Conservation (phyloP, 192 early-diverging fungal genomes). For the Coemansia sp. region DNA sequence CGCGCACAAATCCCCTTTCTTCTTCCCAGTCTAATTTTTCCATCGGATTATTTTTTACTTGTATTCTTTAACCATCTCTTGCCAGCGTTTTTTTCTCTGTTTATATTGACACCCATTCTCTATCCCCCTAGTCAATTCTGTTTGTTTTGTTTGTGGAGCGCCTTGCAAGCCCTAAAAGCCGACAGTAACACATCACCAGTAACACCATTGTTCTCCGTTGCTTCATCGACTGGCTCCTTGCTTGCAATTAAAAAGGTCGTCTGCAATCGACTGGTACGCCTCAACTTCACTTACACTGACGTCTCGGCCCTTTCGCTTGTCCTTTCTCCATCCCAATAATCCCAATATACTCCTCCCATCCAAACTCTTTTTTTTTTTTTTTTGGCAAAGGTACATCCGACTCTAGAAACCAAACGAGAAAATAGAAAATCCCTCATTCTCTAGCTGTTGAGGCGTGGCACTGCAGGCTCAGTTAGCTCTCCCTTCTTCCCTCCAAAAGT, state of each 20-base stretch:
- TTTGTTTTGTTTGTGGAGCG: slow-evolving; percentile 7
- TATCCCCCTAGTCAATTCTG: background rate
- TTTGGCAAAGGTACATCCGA: slow-evolving; percentile 2
- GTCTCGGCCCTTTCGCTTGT: background rate
- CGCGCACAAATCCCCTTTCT: slow-evolving; percentile 17
- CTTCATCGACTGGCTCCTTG: background rate
- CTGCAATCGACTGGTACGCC: slow-evolving; percentile 9
- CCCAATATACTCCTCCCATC: background rate
- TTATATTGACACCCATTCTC: slow-evolving; percentile 7
- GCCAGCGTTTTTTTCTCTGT: background rate
- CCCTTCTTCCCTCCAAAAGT: background rate
- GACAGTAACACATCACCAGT: slow-evolving; percentile 8
- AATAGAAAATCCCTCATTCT: background rate
- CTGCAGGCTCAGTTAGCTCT: slow-evolving; percentile 4
- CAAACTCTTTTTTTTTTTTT: background rate
- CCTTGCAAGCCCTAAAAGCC: slow-evolving; percentile 8
- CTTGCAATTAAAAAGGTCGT: slow-evolving; percentile 1
- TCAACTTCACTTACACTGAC: slow-evolving; percentile 3
- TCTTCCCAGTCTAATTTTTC: slow-evolving; percentile 17
- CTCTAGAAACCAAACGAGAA: background rate
- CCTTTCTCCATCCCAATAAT: background rate
- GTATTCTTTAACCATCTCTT: background rate
- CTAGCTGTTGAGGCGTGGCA: background rate
- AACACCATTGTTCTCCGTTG: slow-evolving; percentile 9
- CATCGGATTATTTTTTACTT: slow-evolving; percentile 14